Base-by-base conservation (phyloP, 2,329 filamentous ascomycete species). In the Ophiostoma tasmaniense region DNA sequence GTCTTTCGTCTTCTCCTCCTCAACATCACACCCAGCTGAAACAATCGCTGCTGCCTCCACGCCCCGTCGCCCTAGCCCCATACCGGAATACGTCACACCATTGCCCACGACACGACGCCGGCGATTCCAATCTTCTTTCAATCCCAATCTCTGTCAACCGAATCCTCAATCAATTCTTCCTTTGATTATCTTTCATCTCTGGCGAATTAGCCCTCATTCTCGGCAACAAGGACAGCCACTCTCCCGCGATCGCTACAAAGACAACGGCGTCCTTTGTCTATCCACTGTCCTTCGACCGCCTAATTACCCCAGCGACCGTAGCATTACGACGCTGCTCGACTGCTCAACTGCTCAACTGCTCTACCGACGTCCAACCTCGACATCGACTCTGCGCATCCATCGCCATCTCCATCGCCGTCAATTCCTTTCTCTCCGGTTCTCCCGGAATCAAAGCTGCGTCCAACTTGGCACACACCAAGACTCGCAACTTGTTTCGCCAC, bases 401-500 rank as follows among this genome's bases (percentile, higher is more conserved):
- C 25, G 25, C 25, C 52, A 30, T 30, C 52, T 17, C 20, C 52
- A 59, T 59, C 52, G 11, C 25, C 55, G 25, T 30, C 25, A 11
- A 25, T 33, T 30, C 10, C 25, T 25, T 6, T 61, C 4, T 13
- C 22, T 55, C 52, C 22, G 55, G 28, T 14, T 28, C 6, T 20
- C 11, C 25, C 28, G 28, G 30, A 55, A 62, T 10, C 8, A 30
- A 35, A 35, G 59, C 59, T 62, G 59, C 11, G 17, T 17, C 30
- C 20, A 20, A n/a, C 30, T 35, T 62, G 13, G 59, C 30, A 13
- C 59, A 62, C 59, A 35, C 30, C 59, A 33, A 22, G 17, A 30
- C 55, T 30, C 55, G n/a, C 28, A 10, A 13, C 55, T 17, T 13
- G 42, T 52, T 35, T 61, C 35, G 67, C 59, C 69, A 70, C 61